These are phyloP conservation scores for Cylindrodendrum hubeiense DNA, from an alignment of 2,329 filamentous ascomycete species.

Conservation along the genomic window DNA sequence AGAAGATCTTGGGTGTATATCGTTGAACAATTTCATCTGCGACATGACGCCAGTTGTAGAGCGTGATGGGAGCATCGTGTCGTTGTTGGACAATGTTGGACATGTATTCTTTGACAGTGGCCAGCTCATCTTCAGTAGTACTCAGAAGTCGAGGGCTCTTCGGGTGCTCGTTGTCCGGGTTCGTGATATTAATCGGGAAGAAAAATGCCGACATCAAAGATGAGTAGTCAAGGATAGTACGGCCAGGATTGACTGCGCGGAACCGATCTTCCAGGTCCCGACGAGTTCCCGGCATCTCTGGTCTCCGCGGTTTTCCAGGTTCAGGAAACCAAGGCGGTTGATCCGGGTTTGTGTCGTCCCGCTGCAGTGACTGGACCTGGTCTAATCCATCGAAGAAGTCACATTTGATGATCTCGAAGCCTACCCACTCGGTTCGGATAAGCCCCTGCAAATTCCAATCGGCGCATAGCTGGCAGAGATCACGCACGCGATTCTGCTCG, in stretches of 20 bases:
- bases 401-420: slow-evolving; percentile 75
- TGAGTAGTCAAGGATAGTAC: slow-evolving; percentile 53
- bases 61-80: not conserved
- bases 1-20: slow-evolving; percentile 67
- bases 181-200: slow-evolving; percentile 55
- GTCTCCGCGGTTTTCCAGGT: not conserved
- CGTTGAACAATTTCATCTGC: slow-evolving; percentile 71
- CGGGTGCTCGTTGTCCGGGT: slow-evolving; percentile 37
- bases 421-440: slow-evolving; percentile 69
- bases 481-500: slow-evolving; percentile 45
- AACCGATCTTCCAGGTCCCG: slow-evolving; percentile 51
- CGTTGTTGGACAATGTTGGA: slow-evolving; percentile 1
- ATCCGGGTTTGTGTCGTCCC: slow-evolving; percentile 45
- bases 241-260: slow-evolving; percentile 48
- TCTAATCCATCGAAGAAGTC: slow-evolving; percentile 60
- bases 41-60: slow-evolving; percentile 70
- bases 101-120: slow-evolving; percentile 5
- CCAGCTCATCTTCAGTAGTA: slow-evolving; percentile 4
- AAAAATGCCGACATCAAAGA: slow-evolving; percentile 58
- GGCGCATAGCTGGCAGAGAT: slow-evolving; percentile 12
- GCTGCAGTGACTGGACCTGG: slow-evolving; percentile 41
- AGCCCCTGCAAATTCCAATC: slow-evolving; percentile 59
- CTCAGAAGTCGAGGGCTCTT: slow-evolving; percentile 34
- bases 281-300: slow-evolving; percentile 16
- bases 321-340: not conserved